These are phyloP conservation scores for Cymbidium sinense DNA, from an alignment of 106 monocot genomes.

Conservation along the genomic window DNA sequence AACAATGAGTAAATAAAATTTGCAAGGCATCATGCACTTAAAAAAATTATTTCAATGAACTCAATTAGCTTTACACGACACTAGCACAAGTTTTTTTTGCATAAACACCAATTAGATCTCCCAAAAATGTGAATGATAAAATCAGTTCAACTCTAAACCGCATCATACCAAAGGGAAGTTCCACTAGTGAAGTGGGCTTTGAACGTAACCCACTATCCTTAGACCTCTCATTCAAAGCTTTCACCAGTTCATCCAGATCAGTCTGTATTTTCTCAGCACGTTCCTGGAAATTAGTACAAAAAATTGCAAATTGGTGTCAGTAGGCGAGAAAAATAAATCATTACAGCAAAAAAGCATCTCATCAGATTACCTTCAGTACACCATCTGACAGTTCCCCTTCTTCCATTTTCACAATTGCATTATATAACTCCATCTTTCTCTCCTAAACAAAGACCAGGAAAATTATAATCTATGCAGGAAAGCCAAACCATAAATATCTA, in stretches of 20 bases:
- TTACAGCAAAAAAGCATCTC: not conserved
- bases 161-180: conserved; percentile 76
- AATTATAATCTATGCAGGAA: not conserved
- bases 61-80: not conserved
- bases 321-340: not conserved
- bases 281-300: conserved; percentile 32
- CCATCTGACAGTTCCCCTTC: conserved; percentile 80
- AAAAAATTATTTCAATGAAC: not conserved
- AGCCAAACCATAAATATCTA: not conserved
- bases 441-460: conserved; percentile 33
- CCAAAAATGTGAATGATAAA: not conserved
- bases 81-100: not conserved
- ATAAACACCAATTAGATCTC: not conserved
- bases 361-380: conserved; percentile 52
- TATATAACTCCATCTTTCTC: conserved; percentile 60
- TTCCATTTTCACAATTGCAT: conserved; percentile 75
- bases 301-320: not conserved
- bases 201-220: conserved; percentile 54
- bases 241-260: conserved; percentile 74
- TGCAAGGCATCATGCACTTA: not conserved
- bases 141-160: not conserved
- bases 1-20: not conserved
- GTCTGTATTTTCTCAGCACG: conserved; percentile 76
- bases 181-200: conserved; percentile 54
- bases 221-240: conserved; percentile 61